Percentiles rank a stretch among this genome's conserved stretches.
Evolutionary conservation across 176 grass and related monocot genomes (phyloP).

Genomic region (Triticum monococcum): DNA sequence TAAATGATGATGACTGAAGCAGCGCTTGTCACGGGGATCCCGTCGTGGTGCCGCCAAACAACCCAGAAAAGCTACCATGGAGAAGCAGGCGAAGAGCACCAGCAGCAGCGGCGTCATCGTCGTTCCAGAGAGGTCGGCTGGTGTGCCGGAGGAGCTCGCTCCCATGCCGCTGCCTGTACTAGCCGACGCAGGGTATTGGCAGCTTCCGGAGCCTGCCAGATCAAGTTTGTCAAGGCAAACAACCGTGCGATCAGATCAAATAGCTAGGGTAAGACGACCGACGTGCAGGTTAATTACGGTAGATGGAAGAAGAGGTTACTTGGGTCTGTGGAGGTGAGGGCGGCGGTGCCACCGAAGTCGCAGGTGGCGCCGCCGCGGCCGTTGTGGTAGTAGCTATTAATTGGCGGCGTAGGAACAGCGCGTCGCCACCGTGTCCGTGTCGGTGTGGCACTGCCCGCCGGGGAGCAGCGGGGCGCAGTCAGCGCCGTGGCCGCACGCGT

Average conservation of each 20-base stretch:
- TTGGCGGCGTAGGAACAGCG: not conserved
- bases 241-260: not conserved
- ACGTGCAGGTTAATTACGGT: not conserved
- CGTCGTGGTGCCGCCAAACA: too few species aligned
- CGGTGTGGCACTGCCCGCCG: not conserved
- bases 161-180: too few species aligned
- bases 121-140: too few species aligned
- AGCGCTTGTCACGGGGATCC: too few species aligned
- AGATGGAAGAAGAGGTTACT: too few species aligned
- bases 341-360: not conserved
- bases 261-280: not conserved
- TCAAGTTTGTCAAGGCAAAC: not conserved
- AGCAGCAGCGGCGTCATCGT: too few species aligned
- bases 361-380: not conserved
- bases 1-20: too few species aligned
- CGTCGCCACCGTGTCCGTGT: not conserved
- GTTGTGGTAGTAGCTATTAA: not conserved
- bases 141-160: too few species aligned
- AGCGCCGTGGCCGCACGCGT: not conserved
- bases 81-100: too few species aligned
- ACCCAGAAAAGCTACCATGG: too few species aligned
- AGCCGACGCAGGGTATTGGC: not conserved
- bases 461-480: not conserved
- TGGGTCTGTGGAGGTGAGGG: too few species aligned
- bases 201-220: not conserved